Evolutionary conservation across 2,329 filamentous ascomycete genomes (phyloP).

Genomic region (Aureobasidium sp.): DNA sequence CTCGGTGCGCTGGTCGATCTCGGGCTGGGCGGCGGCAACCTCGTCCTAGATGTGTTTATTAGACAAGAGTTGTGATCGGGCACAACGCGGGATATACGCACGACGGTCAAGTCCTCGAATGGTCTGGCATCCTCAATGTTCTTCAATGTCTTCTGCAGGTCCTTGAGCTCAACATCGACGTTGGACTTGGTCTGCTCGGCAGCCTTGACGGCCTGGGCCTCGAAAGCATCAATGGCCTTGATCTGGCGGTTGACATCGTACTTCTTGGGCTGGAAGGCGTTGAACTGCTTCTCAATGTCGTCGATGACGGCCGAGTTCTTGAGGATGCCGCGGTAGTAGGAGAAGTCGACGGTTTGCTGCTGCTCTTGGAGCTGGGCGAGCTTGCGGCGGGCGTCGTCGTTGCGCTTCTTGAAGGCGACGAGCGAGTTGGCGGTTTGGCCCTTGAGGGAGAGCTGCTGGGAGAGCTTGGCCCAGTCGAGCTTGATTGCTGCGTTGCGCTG

Average conservation of each 20-base stretch:
- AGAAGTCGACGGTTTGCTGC: constrained; percentile 83
- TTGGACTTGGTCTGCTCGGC: constrained; percentile 94
- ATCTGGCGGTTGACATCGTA: constrained; percentile 92
- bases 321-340: constrained; percentile 79
- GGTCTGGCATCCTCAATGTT: constrained; percentile 96
- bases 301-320: constrained; percentile 95
- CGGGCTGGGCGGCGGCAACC: constrained; percentile 84
- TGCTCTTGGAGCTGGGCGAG: constrained; percentile 75
- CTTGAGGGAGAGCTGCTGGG: constrained; percentile 87
- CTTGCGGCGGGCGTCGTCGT: constrained; percentile 96
- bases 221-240: constrained; percentile 97
- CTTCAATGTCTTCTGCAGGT: constrained; percentile 86
- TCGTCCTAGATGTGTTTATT: constrained; percentile 59
- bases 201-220: constrained; percentile 94
- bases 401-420: constrained; percentile 98
- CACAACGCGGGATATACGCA: constrained; percentile 46
- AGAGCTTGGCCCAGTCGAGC: constrained; percentile 97
- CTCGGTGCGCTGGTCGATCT: constrained; percentile 94
- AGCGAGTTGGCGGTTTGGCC: constrained; percentile 89
- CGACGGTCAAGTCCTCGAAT: constrained; percentile 95
- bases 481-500: constrained; percentile 98
- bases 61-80: not conserved
- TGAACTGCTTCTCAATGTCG: constrained; percentile 96
- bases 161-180: constrained; percentile 90
- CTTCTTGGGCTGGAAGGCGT: constrained; percentile 78